Percentiles rank a stretch among this genome's conserved stretches.
These are phyloP conservation scores for Cryptococcus floricola DNA, from an alignment of 1,284 basidiomycete species.

Conservation along the genomic window DNA sequence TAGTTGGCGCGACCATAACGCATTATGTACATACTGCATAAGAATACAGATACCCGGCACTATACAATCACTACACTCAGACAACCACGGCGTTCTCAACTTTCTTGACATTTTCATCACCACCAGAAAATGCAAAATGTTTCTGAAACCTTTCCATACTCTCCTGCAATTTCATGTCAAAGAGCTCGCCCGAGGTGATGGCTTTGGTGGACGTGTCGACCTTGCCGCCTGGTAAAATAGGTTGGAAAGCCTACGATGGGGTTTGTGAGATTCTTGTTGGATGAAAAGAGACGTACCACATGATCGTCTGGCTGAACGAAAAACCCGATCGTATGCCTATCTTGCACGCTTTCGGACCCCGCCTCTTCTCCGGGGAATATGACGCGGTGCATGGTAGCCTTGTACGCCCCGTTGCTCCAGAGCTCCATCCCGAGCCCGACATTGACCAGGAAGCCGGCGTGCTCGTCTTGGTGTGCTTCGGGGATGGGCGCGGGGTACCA, in stretches of 20 bases:
- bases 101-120: too few relatives aligned
- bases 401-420: slow-evolving; percentile 23
- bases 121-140: background rate
- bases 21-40: too few relatives aligned
- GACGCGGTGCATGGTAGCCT: slow-evolving; percentile 22
- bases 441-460: slow-evolving; percentile 22
- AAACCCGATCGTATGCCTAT: slow-evolving; percentile 18
- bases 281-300: slow-evolving; percentile 12
- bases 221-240: slow-evolving; percentile 19
- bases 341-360: background rate
- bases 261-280: background rate
- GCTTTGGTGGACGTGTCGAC: slow-evolving; percentile 15
- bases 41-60: too few relatives aligned
- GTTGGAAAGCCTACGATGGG: slow-evolving; percentile 13
- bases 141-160: slow-evolving; percentile 20
- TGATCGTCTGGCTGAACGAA: slow-evolving; percentile 29
- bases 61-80: too few relatives aligned
- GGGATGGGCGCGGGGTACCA: slow-evolving; percentile 24
- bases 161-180: slow-evolving; percentile 21
- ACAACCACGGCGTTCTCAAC: too few relatives aligned
- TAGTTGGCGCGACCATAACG: too few relatives aligned
- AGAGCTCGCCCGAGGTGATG: slow-evolving; percentile 26
- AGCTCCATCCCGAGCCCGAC: slow-evolving; percentile 27
- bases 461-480: slow-evolving; percentile 1
- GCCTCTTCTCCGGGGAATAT: slow-evolving; percentile 14